Percentiles rank a stretch among this genome's conserved stretches.
phyloP scores from a whole-genome alignment of 495 filamentous ascomycete genomes.

The Penicillium turbatum region DNA sequence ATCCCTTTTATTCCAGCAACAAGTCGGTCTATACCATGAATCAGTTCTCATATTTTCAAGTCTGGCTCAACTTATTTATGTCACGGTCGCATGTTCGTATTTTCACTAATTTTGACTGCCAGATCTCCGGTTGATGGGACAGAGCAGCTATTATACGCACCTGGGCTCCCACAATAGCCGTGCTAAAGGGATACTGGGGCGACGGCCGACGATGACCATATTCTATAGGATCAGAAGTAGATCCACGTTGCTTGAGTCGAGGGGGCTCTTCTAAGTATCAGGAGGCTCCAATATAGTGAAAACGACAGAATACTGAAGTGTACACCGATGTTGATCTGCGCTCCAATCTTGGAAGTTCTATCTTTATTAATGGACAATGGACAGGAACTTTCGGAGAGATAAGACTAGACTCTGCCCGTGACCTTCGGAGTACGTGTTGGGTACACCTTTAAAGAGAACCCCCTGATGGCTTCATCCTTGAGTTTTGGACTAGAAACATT shows the following conservation, averaged over 20 bases:
- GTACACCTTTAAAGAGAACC: neutral
- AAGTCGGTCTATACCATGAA: constrained; percentile 11
- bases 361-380: neutral
- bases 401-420: neutral
- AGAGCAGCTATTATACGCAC: constrained; percentile 21
- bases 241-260: neutral
- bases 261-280: too few relatives aligned
- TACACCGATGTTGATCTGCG: constrained; percentile 4
- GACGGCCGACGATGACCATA: constrained; percentile 14
- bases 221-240: neutral
- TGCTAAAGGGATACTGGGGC: constrained; percentile 23
- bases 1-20: constrained; percentile 21
- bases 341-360: neutral
- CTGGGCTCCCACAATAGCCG: constrained; percentile 38
- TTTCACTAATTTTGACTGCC: neutral
- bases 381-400: neutral
- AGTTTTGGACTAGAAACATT: neutral
- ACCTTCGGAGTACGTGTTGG: neutral
- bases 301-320: neutral
- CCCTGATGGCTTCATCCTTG: constrained; percentile 6
- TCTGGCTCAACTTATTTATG: neutral
- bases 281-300: neutral
- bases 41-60: neutral
- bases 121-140: neutral
- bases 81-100: constrained; percentile 14